Evolutionary conservation across 306 rosid genomes (phyloP), one percentile per base, ranked within the genome.

Genomic region (Casuarina cunninghamiana): DNA sequence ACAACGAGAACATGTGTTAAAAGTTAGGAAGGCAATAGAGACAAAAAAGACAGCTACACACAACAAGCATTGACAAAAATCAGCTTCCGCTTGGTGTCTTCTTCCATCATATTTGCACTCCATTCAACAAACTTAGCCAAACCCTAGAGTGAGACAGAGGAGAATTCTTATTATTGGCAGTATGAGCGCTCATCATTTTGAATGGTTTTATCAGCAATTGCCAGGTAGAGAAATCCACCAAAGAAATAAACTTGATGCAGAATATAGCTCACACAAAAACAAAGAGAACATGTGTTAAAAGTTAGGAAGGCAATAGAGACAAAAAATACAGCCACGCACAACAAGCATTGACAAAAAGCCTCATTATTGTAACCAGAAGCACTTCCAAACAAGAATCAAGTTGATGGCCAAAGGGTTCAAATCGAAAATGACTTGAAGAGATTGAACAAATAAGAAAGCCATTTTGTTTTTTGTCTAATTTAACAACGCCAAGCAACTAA

Each of bases 91-190:
- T 96, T 96, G 44, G 96, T 91, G 45, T 96, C 97, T 77, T 96
- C 99, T 85, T 93, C 99, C 99, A 96, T 90, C 94, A 86, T 93
- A 73, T 91, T 93, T 19, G 98, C 99, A 82, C 99, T 96, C 99
- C 99, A 96, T 81, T 93, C 99, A 81, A 96, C 96, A 79, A 90
- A 96, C 79, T 88, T 96, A 44, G 92, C 98, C 73, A 76, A 82
- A 73, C 99, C 99, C 99, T 96, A 48, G 42, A 70, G 38, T n/a
- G 73, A 66, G 38, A 45, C 51, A 63, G 41, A 77, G 44, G 60
- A 6, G 32, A 35, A 5, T 3, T 41, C 42, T 41, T 42, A 43
- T 66, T n/a, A 66, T 9, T 66, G 2, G 50, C 32, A 42, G 15
- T 41, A 7, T 3, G n/a, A 7, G 12, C 43, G 7, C 32, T 66